These are phyloP conservation scores for Saccharomyces hybrid DNA, from an alignment of 1,139 yeast species.

Conservation along the genomic window DNA sequence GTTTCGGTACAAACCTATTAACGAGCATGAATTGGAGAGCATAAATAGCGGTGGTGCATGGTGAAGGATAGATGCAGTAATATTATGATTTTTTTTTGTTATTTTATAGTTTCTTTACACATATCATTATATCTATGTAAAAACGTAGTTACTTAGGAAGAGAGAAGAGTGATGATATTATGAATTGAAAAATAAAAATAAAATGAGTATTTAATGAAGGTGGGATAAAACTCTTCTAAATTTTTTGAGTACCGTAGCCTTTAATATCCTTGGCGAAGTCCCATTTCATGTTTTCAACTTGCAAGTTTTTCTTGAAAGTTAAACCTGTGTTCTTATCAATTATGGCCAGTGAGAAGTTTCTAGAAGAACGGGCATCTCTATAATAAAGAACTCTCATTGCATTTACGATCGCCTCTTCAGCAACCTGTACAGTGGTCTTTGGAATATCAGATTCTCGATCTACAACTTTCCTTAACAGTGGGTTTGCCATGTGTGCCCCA, in stretches of 20 bases:
- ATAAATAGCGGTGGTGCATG: constrained; percentile 71
- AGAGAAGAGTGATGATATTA: background rate
- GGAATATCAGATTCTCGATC: constrained; percentile 67
- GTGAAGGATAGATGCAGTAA: background rate
- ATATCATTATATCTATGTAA: background rate
- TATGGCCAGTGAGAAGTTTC: constrained; percentile 77
- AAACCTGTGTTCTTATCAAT: constrained; percentile 55
- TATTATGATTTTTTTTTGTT: constrained; percentile 2
- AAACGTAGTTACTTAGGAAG: background rate
- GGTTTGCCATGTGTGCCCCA: constrained; percentile 91
- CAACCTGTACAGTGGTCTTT: constrained; percentile 64
- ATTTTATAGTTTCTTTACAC: background rate
- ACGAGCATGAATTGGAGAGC: constrained; percentile 62
- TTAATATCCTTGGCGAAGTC: constrained; percentile 77
- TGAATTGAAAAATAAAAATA: background rate
- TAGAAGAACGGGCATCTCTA: constrained; percentile 92
- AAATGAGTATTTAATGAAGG: background rate
- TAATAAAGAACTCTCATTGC: constrained; percentile 93
- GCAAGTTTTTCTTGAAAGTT: constrained; percentile 56
- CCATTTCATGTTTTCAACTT: constrained; percentile 76
- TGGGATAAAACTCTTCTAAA: constrained; percentile 16
- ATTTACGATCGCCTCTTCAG: constrained; percentile 64
- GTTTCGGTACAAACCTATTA: constrained; percentile 57
- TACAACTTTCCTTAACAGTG: constrained; percentile 76
- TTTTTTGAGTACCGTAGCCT: constrained; percentile 76